These are phyloP conservation scores for Pythium dissimile DNA, from an alignment of 352 stramenopile genomes.

Conservation along the genomic window DNA sequence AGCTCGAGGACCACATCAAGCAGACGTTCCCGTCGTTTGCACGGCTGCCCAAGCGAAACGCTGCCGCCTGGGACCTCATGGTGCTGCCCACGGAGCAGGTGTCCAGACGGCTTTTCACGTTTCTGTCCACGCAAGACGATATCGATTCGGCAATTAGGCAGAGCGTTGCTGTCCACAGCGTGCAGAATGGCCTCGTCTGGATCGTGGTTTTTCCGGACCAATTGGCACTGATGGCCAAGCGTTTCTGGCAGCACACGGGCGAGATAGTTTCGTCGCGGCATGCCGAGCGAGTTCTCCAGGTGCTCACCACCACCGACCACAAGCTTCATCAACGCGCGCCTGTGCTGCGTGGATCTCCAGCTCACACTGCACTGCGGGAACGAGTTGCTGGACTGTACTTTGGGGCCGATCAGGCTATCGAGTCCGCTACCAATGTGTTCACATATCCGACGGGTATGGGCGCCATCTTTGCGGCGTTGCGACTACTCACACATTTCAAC, in stretches of 20 bases:
- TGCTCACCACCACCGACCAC: slow-evolving; percentile 25
- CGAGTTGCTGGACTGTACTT: slow-evolving; percentile 61
- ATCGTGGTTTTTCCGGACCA: slow-evolving; percentile 72
- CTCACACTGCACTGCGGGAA: slow-evolving; percentile 40
- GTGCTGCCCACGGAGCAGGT: slow-evolving; percentile 53
- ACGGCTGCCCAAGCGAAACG: slow-evolving; percentile 17
- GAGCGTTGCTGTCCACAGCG: slow-evolving; percentile 30
- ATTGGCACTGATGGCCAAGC: slow-evolving; percentile 52
- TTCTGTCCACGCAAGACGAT: slow-evolving; percentile 44
- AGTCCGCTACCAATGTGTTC: slow-evolving; percentile 40
- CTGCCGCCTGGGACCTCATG: slow-evolving; percentile 34
- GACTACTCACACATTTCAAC: slow-evolving; percentile 52
- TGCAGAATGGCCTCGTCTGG: slow-evolving; percentile 47
- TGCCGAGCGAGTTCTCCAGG: slow-evolving; percentile 54
- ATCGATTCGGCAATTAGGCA: background rate
- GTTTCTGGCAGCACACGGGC: slow-evolving; percentile 93
- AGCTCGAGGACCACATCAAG: slow-evolving; percentile 47
- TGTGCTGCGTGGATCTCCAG: slow-evolving; percentile 18
- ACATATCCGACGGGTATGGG: slow-evolving; percentile 89
- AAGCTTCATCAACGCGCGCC: slow-evolving; percentile 9
- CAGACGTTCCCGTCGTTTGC: slow-evolving; percentile 19
- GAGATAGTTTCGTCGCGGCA: slow-evolving; percentile 90
- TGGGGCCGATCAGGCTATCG: slow-evolving; percentile 1
- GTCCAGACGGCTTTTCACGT: slow-evolving; percentile 59
- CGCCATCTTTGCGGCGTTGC: slow-evolving; percentile 81